Evolutionary conservation across 257 asterid genomes (phyloP).

Genomic region (Nicotiana paniculata): DNA sequence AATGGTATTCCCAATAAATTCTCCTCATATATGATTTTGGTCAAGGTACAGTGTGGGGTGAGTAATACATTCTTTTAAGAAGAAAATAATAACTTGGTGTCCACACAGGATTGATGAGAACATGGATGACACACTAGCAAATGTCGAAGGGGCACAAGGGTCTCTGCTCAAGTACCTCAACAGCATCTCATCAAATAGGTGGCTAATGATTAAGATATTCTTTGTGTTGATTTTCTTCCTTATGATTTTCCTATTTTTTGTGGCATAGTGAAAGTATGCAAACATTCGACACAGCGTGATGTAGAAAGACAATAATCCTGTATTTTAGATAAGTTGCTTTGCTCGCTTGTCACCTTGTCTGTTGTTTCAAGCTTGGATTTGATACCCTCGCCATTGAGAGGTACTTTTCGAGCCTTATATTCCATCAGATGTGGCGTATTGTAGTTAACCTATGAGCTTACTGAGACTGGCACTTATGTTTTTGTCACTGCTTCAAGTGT

Average conservation of each 20-base stretch:
- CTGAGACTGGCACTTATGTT: not conserved
- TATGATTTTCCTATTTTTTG: slow-evolving; percentile 88
- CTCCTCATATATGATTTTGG: not conserved
- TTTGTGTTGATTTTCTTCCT: slow-evolving; percentile 83
- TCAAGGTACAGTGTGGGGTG: not conserved
- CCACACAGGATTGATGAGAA: slow-evolving; percentile 76
- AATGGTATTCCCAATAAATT: not conserved
- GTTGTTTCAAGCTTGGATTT: not conserved
- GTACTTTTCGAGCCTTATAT: not conserved
- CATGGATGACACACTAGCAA: slow-evolving; percentile 77
- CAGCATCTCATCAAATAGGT: slow-evolving; percentile 92
- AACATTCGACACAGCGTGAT: not conserved
- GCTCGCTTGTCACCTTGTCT: not conserved
- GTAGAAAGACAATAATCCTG: slow-evolving; percentile 18
- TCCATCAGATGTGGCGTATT: not conserved
- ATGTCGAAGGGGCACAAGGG: slow-evolving; percentile 93
- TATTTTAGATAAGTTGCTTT: slow-evolving; percentile 5
- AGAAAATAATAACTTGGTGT: not conserved
- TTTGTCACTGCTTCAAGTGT: not conserved
- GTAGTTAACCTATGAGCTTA: not conserved
- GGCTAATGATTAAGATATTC: slow-evolving; percentile 97
- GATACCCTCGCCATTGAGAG: not conserved
- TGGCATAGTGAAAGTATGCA: slow-evolving; percentile 36
- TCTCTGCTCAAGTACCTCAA: slow-evolving; percentile 85
- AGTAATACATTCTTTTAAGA: not conserved